phyloP scores from a whole-genome alignment of 192 early-diverging fungal species.

The Coemansia javaensis region DNA sequence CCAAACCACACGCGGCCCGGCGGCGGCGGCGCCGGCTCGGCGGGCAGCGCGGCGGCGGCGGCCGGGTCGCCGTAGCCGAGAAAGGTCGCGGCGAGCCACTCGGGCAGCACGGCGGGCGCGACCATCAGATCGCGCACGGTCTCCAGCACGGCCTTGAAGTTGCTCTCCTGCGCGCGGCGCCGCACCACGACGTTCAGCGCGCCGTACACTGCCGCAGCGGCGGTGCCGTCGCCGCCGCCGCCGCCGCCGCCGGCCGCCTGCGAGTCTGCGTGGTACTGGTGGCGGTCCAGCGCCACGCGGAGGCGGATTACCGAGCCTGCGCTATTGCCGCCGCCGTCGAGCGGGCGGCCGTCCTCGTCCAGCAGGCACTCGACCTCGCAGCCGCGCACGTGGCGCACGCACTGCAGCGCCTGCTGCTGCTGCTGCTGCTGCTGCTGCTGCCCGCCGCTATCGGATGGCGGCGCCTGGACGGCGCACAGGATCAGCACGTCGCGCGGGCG shows the following conservation, averaged over 20 bases:
- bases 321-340: constrained; percentile 31
- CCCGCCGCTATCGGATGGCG: no score
- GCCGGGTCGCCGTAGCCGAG: constrained; percentile 94
- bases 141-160: constrained; percentile 89
- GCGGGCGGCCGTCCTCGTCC: constrained; percentile 64
- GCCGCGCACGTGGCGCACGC: constrained; percentile 58
- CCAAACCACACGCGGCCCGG: constrained; percentile 68
- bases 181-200: constrained; percentile 89
- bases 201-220: no score
- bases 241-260: constrained; percentile 52
- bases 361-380: constrained; percentile 78
- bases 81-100: constrained; percentile 87
- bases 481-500: constrained; percentile 86
- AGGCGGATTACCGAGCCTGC: constrained; percentile 53
- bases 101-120: constrained; percentile 58
- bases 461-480: constrained; percentile 59
- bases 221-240: no score
- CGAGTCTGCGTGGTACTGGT: constrained; percentile 63
- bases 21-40: constrained; percentile 31
- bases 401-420: no score
- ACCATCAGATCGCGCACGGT: constrained; percentile 83
- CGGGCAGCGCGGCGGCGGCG: constrained; percentile 52
- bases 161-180: constrained; percentile 83
- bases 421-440: no score
- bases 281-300: constrained; percentile 77